phyloP scores from a whole-genome alignment of 148 eudicot species.

The Cornus controversa region DNA sequence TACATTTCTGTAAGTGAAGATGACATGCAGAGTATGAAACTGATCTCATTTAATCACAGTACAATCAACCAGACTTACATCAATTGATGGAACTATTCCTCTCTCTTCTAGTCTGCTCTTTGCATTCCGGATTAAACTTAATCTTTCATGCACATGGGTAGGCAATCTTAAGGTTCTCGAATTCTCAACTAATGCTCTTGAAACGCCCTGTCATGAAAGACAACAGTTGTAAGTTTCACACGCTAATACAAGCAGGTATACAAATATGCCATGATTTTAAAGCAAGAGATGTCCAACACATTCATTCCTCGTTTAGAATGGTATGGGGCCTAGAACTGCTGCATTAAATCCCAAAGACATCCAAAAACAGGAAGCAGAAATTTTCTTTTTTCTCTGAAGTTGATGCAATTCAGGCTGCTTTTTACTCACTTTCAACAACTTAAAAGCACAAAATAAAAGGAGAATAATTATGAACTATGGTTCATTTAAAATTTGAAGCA shows the following conservation, averaged over 20 bases:
- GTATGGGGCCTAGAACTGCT: background rate
- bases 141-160: slow-evolving; percentile 80
- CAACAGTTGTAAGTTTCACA: background rate
- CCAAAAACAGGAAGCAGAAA: background rate
- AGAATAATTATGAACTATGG: slow-evolving; percentile 3
- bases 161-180: slow-evolving; percentile 86
- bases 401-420: background rate
- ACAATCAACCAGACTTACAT: slow-evolving; percentile 45
- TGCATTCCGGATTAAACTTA: slow-evolving; percentile 73
- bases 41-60: background rate
- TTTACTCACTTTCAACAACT: background rate
- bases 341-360: background rate
- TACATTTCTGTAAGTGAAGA: background rate
- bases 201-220: slow-evolving; percentile 70
- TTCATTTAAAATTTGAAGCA: background rate
- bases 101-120: slow-evolving; percentile 69
- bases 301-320: background rate
- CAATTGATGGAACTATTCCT: slow-evolving; percentile 80
- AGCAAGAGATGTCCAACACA: background rate
- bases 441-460: background rate
- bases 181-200: slow-evolving; percentile 73
- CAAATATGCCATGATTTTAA: background rate
- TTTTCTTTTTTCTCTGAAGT: background rate
- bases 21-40: background rate
- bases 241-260: background rate